phyloP scores from a whole-genome alignment of 2,329 filamentous ascomycete genomes.

The Aurifilum marmelostoma region DNA sequence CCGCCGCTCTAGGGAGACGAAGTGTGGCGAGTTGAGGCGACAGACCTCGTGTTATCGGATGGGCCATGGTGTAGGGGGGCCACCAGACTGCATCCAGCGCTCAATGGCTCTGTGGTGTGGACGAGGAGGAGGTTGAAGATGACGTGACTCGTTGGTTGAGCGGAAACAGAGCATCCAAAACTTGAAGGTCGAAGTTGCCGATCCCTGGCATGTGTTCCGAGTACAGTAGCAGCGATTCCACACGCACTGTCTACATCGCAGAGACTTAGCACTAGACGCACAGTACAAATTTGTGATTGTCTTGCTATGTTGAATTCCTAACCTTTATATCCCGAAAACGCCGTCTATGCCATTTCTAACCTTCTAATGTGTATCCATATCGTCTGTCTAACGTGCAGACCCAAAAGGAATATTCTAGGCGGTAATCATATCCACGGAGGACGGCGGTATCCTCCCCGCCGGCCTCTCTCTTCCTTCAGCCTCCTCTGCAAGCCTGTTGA shows the following conservation, averaged over 20 bases:
- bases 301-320: constrained; percentile 1
- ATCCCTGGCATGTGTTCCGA: constrained; percentile 18
- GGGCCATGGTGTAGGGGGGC: constrained; percentile 37
- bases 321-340: constrained; percentile 12
- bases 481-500: constrained; percentile 74
- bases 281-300: not conserved
- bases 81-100: constrained; percentile 37
- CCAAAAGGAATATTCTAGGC: not conserved
- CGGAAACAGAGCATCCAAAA: not conserved
- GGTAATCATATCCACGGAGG: constrained; percentile 11
- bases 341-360: constrained; percentile 10
- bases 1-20: constrained; percentile 29
- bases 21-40: constrained; percentile 32
- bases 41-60: constrained; percentile 36
- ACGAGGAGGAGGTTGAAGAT: constrained; percentile 14
- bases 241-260: constrained; percentile 10
- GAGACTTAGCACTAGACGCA: not conserved
- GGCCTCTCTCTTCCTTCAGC: constrained; percentile 43
- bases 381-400: not conserved
- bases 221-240: not conserved
- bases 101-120: constrained; percentile 38
- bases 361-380: not conserved
- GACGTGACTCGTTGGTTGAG: not conserved
- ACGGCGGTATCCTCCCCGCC: constrained; percentile 20
- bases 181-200: not conserved